These are phyloP conservation scores for Calonectria naviculata DNA, from an alignment of 2,329 filamentous ascomycete species.

Conservation along the genomic window DNA sequence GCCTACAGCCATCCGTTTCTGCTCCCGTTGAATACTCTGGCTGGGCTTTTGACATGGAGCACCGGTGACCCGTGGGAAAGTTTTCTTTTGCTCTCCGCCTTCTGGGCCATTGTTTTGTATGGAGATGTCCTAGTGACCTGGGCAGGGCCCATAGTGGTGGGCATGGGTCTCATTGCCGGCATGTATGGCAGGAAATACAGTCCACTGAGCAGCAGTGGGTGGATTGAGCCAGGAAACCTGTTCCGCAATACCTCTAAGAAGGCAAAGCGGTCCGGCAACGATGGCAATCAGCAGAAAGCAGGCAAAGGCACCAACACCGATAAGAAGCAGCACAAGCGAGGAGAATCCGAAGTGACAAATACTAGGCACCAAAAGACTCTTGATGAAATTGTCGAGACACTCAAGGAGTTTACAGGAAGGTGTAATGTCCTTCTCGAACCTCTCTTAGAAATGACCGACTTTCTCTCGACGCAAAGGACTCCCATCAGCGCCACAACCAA, in stretches of 20 bases:
- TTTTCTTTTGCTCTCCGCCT: constrained; percentile 85
- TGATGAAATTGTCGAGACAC: constrained; percentile 95
- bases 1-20: constrained; percentile 97
- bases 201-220: constrained; percentile 86
- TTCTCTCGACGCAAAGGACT: constrained; percentile 89
- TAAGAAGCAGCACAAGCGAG: constrained; percentile 54
- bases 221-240: constrained; percentile 62
- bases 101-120: constrained; percentile 90
- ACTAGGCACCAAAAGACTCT: constrained; percentile 91
- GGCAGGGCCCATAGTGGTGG: constrained; percentile 85
- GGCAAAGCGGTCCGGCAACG: constrained; percentile 24
- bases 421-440: constrained; percentile 95
- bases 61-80: constrained; percentile 96
- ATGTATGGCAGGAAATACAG: constrained; percentile 95
- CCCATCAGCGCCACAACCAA: constrained; percentile 91
- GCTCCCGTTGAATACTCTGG: constrained; percentile 86
- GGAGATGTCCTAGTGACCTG: constrained; percentile 85
- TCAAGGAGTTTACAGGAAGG: constrained; percentile 89
- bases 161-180: constrained; percentile 82
- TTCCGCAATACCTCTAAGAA: constrained; percentile 42
- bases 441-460: constrained; percentile 88
- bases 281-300: constrained; percentile 38
- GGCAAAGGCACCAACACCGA: constrained; percentile 32
- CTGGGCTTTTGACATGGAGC: constrained; percentile 92
- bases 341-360: constrained; percentile 67